Conservation (phyloP, 2,329 filamentous ascomycete genomes). For the Aspergillaceae sp. region DNA sequence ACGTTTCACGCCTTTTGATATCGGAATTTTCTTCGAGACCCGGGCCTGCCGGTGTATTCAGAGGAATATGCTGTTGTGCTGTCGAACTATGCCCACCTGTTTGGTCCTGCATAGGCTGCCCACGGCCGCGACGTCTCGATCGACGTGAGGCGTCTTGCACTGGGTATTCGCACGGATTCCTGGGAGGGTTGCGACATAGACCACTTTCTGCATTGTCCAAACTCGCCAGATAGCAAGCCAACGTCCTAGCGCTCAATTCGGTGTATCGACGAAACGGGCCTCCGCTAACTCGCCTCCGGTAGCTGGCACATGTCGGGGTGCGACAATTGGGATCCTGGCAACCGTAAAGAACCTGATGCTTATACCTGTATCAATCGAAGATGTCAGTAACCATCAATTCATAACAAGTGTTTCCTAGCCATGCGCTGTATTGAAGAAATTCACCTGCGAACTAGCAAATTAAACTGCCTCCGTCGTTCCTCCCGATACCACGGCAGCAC, state of each 20-base stretch:
- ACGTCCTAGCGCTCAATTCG: conserved; percentile 67
- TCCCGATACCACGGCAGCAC: conserved; percentile 33
- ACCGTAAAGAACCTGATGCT: conserved; percentile 72
- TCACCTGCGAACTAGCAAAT: conserved; percentile 59
- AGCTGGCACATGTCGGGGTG: conserved; percentile 73
- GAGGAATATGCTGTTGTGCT: background rate
- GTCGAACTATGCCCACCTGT: background rate
- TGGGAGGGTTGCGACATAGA: conserved; percentile 50
- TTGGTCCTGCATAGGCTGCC: conserved; percentile 10
- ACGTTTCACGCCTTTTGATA: conserved; percentile 3
- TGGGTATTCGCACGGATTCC: conserved; percentile 18
- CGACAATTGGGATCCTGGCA: conserved; percentile 62
- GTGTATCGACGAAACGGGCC: conserved; percentile 71
- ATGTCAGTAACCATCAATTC: background rate
- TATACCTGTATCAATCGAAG: conserved; percentile 49
- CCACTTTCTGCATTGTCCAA: conserved; percentile 65
- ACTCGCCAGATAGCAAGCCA: conserved; percentile 72
- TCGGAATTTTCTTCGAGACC: background rate
- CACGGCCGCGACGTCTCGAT: conserved; percentile 24
- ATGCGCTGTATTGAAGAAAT: conserved; percentile 14
- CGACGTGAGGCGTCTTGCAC: conserved; percentile 18
- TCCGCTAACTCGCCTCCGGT: conserved; percentile 58
- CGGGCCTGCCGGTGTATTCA: no score
- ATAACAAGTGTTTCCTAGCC: background rate
- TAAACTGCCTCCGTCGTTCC: conserved; percentile 38